Evolutionary conservation across 192 early-diverging fungal species (phyloP).

Genomic region (Coemansia sp.): DNA sequence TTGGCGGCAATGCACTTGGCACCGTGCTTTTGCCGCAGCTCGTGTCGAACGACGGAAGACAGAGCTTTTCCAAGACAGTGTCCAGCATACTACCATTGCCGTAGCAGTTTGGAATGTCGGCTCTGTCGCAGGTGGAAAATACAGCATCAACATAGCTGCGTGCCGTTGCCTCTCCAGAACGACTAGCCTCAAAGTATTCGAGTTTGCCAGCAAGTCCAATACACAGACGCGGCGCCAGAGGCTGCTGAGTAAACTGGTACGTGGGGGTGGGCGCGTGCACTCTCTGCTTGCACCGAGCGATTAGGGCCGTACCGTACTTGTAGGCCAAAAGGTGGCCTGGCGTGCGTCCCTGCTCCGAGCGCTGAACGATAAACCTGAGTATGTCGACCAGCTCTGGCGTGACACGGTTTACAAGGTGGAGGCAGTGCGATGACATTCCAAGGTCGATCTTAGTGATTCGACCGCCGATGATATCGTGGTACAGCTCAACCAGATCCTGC

Average conservation of each 20-base stretch:
- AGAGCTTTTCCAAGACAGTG: conserved; percentile 18
- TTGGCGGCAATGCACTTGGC: conserved; percentile 39
- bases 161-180: conserved; percentile 11
- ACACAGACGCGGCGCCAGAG: conserved; percentile 74
- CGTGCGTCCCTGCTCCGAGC: conserved; percentile 56
- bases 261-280: conserved; percentile 62
- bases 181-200: conserved; percentile 16
- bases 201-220: conserved; percentile 1
- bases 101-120: too few species aligned
- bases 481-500: conserved; percentile 39
- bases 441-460: conserved; percentile 71
- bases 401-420: conserved; percentile 83
- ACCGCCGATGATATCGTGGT: conserved; percentile 81
- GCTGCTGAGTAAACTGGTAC: conserved; percentile 77
- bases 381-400: conserved; percentile 62
- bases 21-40: too few species aligned
- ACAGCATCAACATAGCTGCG: conserved; percentile 13
- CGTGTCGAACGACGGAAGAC: too few species aligned
- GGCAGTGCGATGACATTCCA: conserved; percentile 71
- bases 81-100: conserved; percentile 1
- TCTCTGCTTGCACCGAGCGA: conserved; percentile 72
- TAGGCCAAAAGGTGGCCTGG: conserved; percentile 69
- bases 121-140: neutral
- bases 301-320: conserved; percentile 63
- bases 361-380: conserved; percentile 72